These are phyloP conservation scores for Fusarium buharicum DNA, from an alignment of 2,329 filamentous ascomycete species.

Conservation along the genomic window DNA sequence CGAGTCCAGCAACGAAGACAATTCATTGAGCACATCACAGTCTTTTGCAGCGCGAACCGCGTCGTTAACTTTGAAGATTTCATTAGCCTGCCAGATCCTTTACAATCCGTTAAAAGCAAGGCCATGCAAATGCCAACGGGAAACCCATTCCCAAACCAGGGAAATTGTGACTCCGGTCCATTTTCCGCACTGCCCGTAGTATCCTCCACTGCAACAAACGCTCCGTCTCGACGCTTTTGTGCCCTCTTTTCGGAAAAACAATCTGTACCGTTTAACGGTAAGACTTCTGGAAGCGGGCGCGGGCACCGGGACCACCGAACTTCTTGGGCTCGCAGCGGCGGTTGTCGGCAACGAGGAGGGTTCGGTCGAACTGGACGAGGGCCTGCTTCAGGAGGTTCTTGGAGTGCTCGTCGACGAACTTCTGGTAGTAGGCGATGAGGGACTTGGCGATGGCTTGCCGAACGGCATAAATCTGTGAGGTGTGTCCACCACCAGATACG, in stretches of 20 bases:
- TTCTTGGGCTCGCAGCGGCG: conserved; percentile 99
- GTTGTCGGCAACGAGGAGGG: conserved; percentile 98
- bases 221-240: conserved; percentile 36
- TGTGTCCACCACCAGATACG: conserved; percentile 97
- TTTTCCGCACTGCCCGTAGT: conserved; percentile 48
- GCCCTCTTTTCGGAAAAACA: conserved; percentile 18
- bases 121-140: conserved; percentile 63
- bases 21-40: conserved; percentile 44
- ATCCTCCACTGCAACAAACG: conserved; percentile 40
- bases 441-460: conserved; percentile 97
- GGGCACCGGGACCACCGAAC: conserved; percentile 92
- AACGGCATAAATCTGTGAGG: conserved; percentile 97
- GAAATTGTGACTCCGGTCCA: conserved; percentile 53
- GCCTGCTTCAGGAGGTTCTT: conserved; percentile 99
- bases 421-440: conserved; percentile 89
- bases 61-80: conserved; percentile 58
- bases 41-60: conserved; percentile 33
- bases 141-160: conserved; percentile 55
- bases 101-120: conserved; percentile 61
- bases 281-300: conserved; percentile 98
- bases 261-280: conserved; percentile 79
- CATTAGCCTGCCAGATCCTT: conserved; percentile 63
- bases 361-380: conserved; percentile 94
- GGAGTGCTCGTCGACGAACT: conserved; percentile 99
- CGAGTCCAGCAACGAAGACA: conserved; percentile 33